phyloP scores from a whole-genome alignment of 2,329 filamentous ascomycete species.

The Phaeophleospora eucalypticola region DNA sequence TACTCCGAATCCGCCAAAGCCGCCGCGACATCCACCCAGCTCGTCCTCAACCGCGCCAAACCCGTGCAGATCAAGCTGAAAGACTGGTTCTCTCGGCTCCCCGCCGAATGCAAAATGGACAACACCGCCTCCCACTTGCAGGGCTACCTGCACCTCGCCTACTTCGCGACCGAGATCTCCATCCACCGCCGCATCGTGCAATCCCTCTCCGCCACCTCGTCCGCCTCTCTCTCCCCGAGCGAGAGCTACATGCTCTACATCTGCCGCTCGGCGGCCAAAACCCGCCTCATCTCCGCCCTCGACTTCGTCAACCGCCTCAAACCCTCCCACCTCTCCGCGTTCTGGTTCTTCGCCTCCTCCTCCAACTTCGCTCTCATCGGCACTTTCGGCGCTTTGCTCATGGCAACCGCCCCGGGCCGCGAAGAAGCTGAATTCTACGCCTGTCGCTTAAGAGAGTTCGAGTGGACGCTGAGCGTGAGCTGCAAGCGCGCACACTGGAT shows the following conservation, averaged over 20 bases:
- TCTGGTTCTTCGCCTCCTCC: conserved; percentile 87
- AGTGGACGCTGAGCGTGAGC: conserved; percentile 88
- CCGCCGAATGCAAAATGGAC: conserved; percentile 62
- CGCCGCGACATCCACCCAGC: conserved; percentile 64
- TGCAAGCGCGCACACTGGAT: conserved; percentile 61
- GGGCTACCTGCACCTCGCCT: conserved; percentile 77
- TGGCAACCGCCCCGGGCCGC: conserved; percentile 78
- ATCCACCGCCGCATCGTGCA: conserved; percentile 88
- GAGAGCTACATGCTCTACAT: conserved; percentile 87
- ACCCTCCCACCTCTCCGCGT: conserved; percentile 78
- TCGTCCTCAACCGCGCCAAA: conserved; percentile 72
- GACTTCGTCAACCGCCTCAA: conserved; percentile 93
- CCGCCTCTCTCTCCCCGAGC: no score
- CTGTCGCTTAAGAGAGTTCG: conserved; percentile 77
- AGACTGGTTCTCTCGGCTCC: conserved; percentile 74
- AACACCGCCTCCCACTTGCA: conserved; percentile 39
- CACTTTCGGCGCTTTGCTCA: conserved; percentile 84
- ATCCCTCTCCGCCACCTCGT: conserved; percentile 53
- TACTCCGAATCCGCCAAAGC: conserved; percentile 77
- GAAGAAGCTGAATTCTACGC: conserved; percentile 95
- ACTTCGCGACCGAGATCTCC: conserved; percentile 91
- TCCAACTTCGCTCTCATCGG: conserved; percentile 93
- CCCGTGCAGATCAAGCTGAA: conserved; percentile 78
- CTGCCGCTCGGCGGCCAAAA: conserved; percentile 89
- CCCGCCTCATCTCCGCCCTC: conserved; percentile 90